phyloP scores from a whole-genome alignment of 169 alveolate species.

The Cryptosporidium muris region DNA sequence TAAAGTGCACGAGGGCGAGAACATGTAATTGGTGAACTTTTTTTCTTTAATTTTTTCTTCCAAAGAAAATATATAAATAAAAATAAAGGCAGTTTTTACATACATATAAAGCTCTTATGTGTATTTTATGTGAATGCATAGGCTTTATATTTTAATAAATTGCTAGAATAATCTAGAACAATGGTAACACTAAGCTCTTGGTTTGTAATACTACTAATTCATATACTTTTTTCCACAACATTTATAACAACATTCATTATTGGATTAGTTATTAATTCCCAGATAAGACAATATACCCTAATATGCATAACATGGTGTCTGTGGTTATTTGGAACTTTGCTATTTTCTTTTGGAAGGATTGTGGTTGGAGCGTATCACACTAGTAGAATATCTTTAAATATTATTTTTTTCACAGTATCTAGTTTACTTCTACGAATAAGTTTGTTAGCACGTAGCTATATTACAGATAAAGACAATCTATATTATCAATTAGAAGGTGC shows the following conservation, averaged over 20 bases:
- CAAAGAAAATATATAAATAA: too few species aligned
- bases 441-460: constrained; percentile 25
- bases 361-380: constrained; percentile 59
- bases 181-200: constrained; percentile 28
- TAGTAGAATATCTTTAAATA: constrained; percentile 42
- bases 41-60: too few species aligned
- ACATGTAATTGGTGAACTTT: too few species aligned
- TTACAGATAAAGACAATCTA: constrained; percentile 45
- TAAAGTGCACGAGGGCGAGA: too few species aligned
- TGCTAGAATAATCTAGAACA: too few species aligned
- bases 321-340: constrained; percentile 45
- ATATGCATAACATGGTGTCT: constrained; percentile 68
- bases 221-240: constrained; percentile 67
- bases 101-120: too few species aligned
- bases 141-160: too few species aligned
- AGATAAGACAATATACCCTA: constrained; percentile 34
- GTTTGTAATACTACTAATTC: constrained; percentile 44
- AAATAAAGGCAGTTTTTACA: too few species aligned
- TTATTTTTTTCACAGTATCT: constrained; percentile 24
- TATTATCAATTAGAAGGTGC: constrained; percentile 43
- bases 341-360: constrained; percentile 62
- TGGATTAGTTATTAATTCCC: constrained; percentile 39
- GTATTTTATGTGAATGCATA: too few species aligned
- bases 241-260: constrained; percentile 52
- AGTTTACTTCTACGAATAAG: constrained; percentile 61